Evolutionary conservation across 345 rosid species (phyloP).

Genomic region (Hypericum androsaemum): DNA sequence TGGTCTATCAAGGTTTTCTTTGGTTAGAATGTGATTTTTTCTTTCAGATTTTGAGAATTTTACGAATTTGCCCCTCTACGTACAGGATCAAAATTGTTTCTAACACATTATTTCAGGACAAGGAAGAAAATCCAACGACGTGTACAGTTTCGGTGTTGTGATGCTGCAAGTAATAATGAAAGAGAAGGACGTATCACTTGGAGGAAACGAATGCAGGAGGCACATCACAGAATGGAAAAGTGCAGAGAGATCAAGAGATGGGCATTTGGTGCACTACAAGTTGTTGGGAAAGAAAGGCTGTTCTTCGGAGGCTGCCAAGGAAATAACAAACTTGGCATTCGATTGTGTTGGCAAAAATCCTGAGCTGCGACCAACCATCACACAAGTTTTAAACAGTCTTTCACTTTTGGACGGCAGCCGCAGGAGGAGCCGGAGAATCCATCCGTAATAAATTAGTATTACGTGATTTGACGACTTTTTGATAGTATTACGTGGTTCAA

Average conservation of each 20-base stretch:
- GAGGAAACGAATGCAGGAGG: neutral
- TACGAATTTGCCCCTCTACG: too few relatives aligned
- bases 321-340: conserved; percentile 3
- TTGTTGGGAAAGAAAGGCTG: conserved; percentile 3
- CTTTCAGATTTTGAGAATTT: too few relatives aligned
- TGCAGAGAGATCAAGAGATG: neutral
- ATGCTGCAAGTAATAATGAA: conserved; percentile 10
- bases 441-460: too few relatives aligned
- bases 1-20: too few relatives aligned
- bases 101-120: neutral
- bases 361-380: conserved; percentile 1
- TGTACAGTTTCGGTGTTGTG: conserved; percentile 2
- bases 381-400: neutral
- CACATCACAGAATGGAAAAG: neutral
- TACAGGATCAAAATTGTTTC: too few relatives aligned
- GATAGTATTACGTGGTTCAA: too few relatives aligned
- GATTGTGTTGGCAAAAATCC: neutral
- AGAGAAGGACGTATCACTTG: neutral
- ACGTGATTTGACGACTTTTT: too few relatives aligned
- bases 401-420: neutral
- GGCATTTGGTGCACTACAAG: neutral
- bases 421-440: too few relatives aligned
- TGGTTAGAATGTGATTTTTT: too few relatives aligned
- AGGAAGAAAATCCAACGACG: conserved; percentile 1
- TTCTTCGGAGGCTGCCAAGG: neutral